Evolutionary conservation across 306 rosid species (phyloP).

Genomic region (Ceratonia siliqua): DNA sequence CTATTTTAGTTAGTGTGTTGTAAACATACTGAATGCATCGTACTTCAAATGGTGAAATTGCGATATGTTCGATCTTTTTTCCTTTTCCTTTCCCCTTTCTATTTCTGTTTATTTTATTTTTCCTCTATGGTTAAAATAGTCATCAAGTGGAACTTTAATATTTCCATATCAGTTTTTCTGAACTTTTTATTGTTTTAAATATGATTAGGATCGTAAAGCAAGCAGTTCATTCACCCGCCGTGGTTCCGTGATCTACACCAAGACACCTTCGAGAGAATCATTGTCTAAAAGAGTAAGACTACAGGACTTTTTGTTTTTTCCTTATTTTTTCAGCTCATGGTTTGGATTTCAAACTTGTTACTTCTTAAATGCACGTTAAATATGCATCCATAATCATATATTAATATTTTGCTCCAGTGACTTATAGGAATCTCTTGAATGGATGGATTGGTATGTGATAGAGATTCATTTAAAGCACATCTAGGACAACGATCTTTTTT

Average conservation of each 20-base stretch:
- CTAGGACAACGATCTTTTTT: background rate
- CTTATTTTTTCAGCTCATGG: background rate
- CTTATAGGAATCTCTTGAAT: background rate
- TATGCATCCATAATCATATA: background rate
- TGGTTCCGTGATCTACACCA: slow-evolving; percentile 85
- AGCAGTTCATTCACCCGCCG: slow-evolving; percentile 86
- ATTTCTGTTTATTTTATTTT: too few species aligned
- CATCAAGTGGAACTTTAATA: background rate
- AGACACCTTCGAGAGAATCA: slow-evolving; percentile 86
- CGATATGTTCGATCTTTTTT: background rate
- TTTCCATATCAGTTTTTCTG: background rate
- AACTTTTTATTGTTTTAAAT: slow-evolving; percentile 17
- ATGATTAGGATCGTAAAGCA: slow-evolving; percentile 78
- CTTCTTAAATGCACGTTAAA: slow-evolving; percentile 25
- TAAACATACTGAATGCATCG: background rate
- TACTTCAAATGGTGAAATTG: background rate
- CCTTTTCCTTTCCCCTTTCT: background rate
- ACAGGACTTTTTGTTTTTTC: background rate
- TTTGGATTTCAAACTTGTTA: background rate
- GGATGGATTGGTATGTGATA: slow-evolving; percentile 10
- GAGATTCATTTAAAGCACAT: background rate
- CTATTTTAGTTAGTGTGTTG: background rate
- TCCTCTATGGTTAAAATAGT: background rate
- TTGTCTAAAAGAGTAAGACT: slow-evolving; percentile 61
- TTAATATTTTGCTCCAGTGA: slow-evolving; percentile 12